phyloP scores from a whole-genome alignment of 441 rosid genomes.

The Bruguiera hainesii region DNA sequence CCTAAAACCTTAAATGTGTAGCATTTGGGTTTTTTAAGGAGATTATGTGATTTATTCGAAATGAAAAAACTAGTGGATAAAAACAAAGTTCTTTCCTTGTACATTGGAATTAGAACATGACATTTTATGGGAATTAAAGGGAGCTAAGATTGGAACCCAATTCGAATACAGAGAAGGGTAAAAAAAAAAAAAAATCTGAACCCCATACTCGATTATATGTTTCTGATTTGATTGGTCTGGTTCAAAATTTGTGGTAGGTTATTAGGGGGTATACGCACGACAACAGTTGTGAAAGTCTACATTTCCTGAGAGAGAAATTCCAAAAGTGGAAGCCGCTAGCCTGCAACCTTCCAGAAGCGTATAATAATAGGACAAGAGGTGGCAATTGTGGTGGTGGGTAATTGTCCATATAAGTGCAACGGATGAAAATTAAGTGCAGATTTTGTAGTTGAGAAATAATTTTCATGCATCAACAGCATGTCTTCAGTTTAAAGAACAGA shows the following conservation, averaged over 20 bases:
- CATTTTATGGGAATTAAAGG: too few relatives aligned
- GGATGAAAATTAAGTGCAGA: slow-evolving; percentile 6
- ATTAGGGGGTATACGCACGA: neutral
- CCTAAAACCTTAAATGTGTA: neutral
- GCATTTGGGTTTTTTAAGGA: too few relatives aligned
- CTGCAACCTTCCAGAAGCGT: slow-evolving; percentile 37
- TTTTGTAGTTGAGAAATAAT: slow-evolving; percentile 36
- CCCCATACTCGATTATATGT: too few relatives aligned
- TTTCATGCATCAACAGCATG: slow-evolving; percentile 32
- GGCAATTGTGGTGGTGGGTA: slow-evolving; percentile 34
- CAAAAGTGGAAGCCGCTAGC: neutral
- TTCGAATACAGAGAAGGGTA: too few relatives aligned
- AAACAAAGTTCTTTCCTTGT: too few relatives aligned
- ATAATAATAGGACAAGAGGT: slow-evolving; percentile 9
- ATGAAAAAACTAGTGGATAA: neutral
- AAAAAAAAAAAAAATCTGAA: too few relatives aligned
- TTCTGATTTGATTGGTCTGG: too few relatives aligned
- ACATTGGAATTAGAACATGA: too few relatives aligned
- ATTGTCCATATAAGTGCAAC: slow-evolving; percentile 13
- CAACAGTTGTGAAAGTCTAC: neutral
- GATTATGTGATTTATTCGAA: neutral
- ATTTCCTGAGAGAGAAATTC: neutral
- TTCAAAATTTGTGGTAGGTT: too few relatives aligned
- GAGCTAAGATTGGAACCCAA: too few relatives aligned
- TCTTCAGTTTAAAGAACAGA: slow-evolving; percentile 10